Base-by-base conservation (phyloP, 352 stramenopile species). In the Globisporangium acanthophoron region DNA sequence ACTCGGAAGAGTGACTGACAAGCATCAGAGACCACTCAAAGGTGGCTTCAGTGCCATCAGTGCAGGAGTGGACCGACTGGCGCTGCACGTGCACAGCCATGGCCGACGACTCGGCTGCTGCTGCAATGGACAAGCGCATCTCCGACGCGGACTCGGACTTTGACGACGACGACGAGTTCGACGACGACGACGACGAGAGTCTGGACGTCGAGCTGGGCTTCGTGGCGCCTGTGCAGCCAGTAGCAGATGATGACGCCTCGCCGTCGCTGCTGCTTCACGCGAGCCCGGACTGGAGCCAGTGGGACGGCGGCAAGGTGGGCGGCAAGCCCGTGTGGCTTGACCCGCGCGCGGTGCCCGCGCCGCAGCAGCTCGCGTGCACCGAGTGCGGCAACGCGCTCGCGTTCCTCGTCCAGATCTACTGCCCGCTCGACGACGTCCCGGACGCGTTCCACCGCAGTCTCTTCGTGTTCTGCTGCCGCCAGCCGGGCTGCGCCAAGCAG, bases 401-500 rank as follows among this genome's bases (percentile, higher is more conserved):
- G 12, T 96, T 97, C 55, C 65, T 97, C 50, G 54, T 94, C 59
- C 93, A 98, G 72, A 84, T 98, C 56, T 98, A 98, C 62, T 97
- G 88, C 58, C 93, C 93, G 41, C 70, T 96, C 39, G 91, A 98
- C 69, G 82, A 95, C 21, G 59, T 80, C 15, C 33, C 66, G 21
- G 74, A 94, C 61, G 92, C 91, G 60, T 98, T 98, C 70, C 94
- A 98, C 80, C 88, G 94, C 60, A 94, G 74, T 20, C 61, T 98
- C 21, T 98, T 97, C 71, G 75, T 98, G 12, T 98, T 98, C 63
- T 85, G 83, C 41, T 98, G 92, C 73, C 78, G 88, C 39, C 84
- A 74, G 39, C 12, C 50, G 0, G 65, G 68, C 31, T 97, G 92
- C 58, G 58, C 64, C 20, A 62, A 66, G 15, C 74, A 83, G 47